phyloP scores from a whole-genome alignment of 108 stramenopile genomes.

The Nitzschia inconspicua region DNA sequence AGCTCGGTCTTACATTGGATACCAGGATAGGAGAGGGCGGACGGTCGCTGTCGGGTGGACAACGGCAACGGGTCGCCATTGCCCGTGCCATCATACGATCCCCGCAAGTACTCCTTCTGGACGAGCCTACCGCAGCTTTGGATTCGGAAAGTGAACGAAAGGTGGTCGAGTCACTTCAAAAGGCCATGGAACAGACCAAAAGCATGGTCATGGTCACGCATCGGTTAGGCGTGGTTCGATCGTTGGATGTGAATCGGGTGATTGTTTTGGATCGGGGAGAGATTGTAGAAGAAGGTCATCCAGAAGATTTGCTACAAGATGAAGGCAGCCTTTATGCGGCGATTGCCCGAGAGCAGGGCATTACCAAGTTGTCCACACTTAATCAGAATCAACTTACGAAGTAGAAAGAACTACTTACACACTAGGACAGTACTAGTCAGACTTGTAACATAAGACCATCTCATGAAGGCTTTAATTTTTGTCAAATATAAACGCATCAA shows the following conservation, averaged over 20 bases:
- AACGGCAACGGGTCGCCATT: slow-evolving; percentile 87
- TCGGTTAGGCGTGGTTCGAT: slow-evolving; percentile 78
- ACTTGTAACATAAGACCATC: background rate
- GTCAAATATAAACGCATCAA: no score
- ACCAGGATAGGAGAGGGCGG: slow-evolving; percentile 94
- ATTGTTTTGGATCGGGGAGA: slow-evolving; percentile 85
- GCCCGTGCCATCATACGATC: slow-evolving; percentile 88
- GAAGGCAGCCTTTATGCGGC: slow-evolving; percentile 62
- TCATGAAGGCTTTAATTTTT: no score
- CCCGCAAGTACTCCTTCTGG: slow-evolving; percentile 84
- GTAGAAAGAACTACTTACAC: no score
- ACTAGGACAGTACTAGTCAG: background rate
- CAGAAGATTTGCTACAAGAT: slow-evolving; percentile 75
- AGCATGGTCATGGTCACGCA: slow-evolving; percentile 91
- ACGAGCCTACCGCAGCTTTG: slow-evolving; percentile 56
- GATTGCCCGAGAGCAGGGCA: slow-evolving; percentile 85
- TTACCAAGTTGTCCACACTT: slow-evolving; percentile 51
- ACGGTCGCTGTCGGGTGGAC: slow-evolving; percentile 87
- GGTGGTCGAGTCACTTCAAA: slow-evolving; percentile 66
- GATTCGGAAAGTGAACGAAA: slow-evolving; percentile 78
- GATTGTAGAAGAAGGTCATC: slow-evolving; percentile 90
- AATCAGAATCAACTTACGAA: no score
- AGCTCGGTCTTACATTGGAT: slow-evolving; percentile 77
- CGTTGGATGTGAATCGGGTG: slow-evolving; percentile 85
- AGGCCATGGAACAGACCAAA: slow-evolving; percentile 56